Evolutionary conservation across 169 alveolate species (phyloP).

Genomic region (Eimeria maxima): DNA sequence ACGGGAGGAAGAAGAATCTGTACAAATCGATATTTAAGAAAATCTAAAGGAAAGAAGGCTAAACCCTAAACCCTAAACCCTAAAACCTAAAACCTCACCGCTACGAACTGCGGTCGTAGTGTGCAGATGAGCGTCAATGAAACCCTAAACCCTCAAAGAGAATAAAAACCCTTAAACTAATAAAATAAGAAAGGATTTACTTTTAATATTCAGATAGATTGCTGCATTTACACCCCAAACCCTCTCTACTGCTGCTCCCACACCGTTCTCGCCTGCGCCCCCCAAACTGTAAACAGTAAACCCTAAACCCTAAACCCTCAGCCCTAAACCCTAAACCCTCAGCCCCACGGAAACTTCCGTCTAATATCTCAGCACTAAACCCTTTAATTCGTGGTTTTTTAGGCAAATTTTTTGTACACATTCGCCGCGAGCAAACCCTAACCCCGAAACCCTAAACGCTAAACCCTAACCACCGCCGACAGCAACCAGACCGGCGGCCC

Average conservation of each 20-base stretch:
- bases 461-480: slow-evolving; percentile 42
- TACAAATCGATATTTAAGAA: neutral
- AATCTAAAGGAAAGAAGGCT: neutral
- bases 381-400: too few relatives aligned
- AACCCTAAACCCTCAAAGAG: slow-evolving; percentile 7
- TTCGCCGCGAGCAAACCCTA: too few relatives aligned
- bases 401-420: too few relatives aligned
- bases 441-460: slow-evolving; percentile 25
- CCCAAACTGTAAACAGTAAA: neutral
- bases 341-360: too few relatives aligned
- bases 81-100: neutral
- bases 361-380: neutral
- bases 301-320: neutral
- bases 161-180: neutral
- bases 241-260: neutral
- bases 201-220: neutral
- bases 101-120: neutral
- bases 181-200: neutral
- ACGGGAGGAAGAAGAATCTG: too few relatives aligned
- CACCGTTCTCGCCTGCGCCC: slow-evolving; percentile 14
- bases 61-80: slow-evolving; percentile 32
- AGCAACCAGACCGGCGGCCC: slow-evolving; percentile 18
- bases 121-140: neutral
- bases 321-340: slow-evolving; percentile 17
- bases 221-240: neutral